Base-by-base conservation (phyloP, 2,329 filamentous ascomycete species). In the Chaetomium sp. region DNA sequence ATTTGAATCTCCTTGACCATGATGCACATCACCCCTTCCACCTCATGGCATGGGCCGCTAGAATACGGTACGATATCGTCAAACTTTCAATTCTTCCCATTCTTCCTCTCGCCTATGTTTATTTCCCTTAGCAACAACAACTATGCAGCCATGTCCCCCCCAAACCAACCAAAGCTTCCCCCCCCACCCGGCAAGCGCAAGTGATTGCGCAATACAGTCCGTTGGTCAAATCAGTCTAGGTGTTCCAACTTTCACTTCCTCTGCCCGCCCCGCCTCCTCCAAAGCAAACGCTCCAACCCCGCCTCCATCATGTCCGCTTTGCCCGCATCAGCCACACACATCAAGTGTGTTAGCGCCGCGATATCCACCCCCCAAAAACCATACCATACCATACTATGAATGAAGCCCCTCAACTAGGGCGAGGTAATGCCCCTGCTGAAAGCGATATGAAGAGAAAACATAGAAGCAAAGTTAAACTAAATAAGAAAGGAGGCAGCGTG, bases 161-260 rank as follows among this genome's bases (percentile, higher is more conserved):
- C n/a, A 47, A 21, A 8, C 6, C 19, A 9, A 47, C 45, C 19
- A 21, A 21, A n/a, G 21, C 8, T n/a, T n/a, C 21, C n/a, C 19
- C 9, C n/a, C n/a, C 45, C n/a, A n/a, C 8, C 16, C 12, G 29
- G 3, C 7, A 49, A 53, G 57, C 49, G 57, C 57, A 60, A 60
- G 57, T 16, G 58, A 60, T 60, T 60, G 58, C 58, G 58, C 58
- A 54, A 58, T 45, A 47, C 45, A 27, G 27, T 45, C 19, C 45
- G 35, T 59, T 29, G 27, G 9, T 25, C 10, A 33, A 33, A 54
- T 54, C 58, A 51, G 47, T 60, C 57, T 51, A 60, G 21, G 25
- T 33, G 16, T 25, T 16, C n/a, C 10, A 12, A 8, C 6, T 19
- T 9, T 29, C 38, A 5, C 29, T n/a, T 19, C 6, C 45, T 21